These are phyloP conservation scores for Pleurotus salmoneostramineus DNA, from an alignment of 768 basidiomycete genomes.

Conservation along the genomic window DNA sequence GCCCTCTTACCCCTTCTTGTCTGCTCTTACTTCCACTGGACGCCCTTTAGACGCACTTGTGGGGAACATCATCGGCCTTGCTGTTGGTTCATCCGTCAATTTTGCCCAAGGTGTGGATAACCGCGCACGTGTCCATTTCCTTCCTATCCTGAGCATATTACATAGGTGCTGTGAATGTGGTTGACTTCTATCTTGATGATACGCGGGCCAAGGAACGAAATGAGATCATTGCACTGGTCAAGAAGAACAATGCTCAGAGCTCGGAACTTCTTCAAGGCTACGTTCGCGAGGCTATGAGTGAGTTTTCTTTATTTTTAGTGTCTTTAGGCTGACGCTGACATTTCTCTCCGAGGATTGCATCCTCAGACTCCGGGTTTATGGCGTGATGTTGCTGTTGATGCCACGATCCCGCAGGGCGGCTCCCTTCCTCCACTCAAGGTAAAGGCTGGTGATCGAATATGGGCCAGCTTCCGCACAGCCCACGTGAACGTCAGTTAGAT, in stretches of 20 bases:
- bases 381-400: slow-evolving; percentile 17
- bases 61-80: slow-evolving; percentile 40
- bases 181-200: slow-evolving; percentile 32
- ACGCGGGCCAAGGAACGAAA: slow-evolving; percentile 22
- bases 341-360: background rate
- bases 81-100: slow-evolving; percentile 21
- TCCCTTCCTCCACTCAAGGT: slow-evolving; percentile 19
- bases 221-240: slow-evolving; percentile 12
- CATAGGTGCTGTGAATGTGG: slow-evolving; percentile 11
- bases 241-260: slow-evolving; percentile 13
- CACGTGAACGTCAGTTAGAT: slow-evolving; percentile 20
- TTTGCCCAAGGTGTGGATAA: background rate
- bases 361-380: slow-evolving; percentile 18
- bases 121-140: background rate
- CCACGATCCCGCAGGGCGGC: slow-evolving; percentile 21
- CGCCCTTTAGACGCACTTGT: slow-evolving; percentile 38
- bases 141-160: background rate
- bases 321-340: background rate
- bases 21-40: slow-evolving; percentile 27
- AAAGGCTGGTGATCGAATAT: slow-evolving; percentile 28
- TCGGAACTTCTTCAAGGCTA: slow-evolving; percentile 26
- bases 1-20: slow-evolving; percentile 34
- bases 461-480: slow-evolving; percentile 29
- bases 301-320: background rate
- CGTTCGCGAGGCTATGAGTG: slow-evolving; percentile 27